Evolutionary conservation across 2,329 filamentous ascomycete genomes (phyloP).

Genomic region (Diaporthe sp.): DNA sequence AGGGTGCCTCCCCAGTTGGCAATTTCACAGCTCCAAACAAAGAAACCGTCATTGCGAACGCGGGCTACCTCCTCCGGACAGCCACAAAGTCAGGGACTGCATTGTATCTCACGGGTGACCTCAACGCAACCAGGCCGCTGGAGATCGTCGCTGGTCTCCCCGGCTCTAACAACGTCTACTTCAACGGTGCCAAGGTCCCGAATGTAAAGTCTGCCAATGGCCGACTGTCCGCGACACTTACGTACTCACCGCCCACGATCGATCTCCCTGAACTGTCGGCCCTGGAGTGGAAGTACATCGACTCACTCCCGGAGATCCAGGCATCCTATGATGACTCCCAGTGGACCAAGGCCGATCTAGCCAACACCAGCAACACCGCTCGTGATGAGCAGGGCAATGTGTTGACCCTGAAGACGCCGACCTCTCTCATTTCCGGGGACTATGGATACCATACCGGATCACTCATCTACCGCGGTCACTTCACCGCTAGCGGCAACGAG

Average conservation of each 20-base stretch:
- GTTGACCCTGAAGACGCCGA: constrained; percentile 68
- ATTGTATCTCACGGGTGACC: constrained; percentile 76
- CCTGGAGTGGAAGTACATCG: constrained; percentile 76
- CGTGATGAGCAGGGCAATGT: constrained; percentile 44
- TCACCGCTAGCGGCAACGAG: constrained; percentile 73
- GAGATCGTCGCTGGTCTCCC: constrained; percentile 76
- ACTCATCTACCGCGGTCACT: constrained; percentile 78
- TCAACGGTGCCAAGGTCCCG: constrained; percentile 57
- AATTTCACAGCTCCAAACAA: constrained; percentile 50
- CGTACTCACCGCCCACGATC: constrained; percentile 63
- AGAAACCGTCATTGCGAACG: constrained; percentile 67
- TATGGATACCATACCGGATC: constrained; percentile 81
- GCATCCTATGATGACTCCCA: constrained; percentile 74
- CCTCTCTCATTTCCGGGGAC: constrained; percentile 76
- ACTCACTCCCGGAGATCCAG: constrained; percentile 78
- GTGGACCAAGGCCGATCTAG: constrained; percentile 73
- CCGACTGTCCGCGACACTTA: constrained; percentile 59
- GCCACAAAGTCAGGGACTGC: constrained; percentile 67
- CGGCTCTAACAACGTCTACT: constrained; percentile 56
- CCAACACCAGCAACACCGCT: constrained; percentile 70
- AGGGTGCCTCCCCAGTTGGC: constrained; percentile 33
- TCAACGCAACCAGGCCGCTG: constrained; percentile 76
- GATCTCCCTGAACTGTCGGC: constrained; percentile 68
- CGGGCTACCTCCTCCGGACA: constrained; percentile 73
- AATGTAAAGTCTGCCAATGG: constrained; percentile 44